Evolutionary conservation across 2,329 filamentous ascomycete species (phyloP).

Genomic region (Leptographium lundbergii): DNA sequence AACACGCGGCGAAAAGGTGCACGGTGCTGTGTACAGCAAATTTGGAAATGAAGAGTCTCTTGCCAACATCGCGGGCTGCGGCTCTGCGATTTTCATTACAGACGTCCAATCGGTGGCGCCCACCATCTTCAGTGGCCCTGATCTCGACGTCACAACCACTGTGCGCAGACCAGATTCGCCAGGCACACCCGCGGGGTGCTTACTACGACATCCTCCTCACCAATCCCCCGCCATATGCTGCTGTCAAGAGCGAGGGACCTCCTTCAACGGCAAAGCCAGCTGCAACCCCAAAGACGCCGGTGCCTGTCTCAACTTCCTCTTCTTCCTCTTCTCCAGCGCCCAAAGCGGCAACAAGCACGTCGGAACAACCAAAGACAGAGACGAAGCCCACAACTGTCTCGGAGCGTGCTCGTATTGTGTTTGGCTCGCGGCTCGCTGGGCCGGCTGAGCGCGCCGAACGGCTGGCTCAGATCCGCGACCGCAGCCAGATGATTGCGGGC

Average conservation of each 20-base stretch:
- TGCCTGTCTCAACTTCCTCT: background rate
- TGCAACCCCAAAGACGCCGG: background rate
- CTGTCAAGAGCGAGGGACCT: constrained; percentile 30
- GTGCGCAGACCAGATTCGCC: constrained; percentile 14
- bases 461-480: constrained; percentile 41
- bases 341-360: background rate
- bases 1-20: background rate
- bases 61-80: background rate
- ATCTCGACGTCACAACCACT: background rate
- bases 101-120: background rate
- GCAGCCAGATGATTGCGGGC: constrained; percentile 58
- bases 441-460: constrained; percentile 56
- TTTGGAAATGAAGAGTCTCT: background rate
- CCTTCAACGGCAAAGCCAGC: constrained; percentile 19
- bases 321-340: constrained; percentile 7
- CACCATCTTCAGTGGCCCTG: background rate
- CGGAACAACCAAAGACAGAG: background rate
- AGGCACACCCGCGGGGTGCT: constrained; percentile 38
- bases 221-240: constrained; percentile 27
- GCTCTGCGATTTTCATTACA: background rate
- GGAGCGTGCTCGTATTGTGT: constrained; percentile 54
- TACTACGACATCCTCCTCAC: constrained; percentile 48
- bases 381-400: constrained; percentile 22
- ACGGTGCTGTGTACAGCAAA: background rate
- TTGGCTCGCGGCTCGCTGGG: constrained; percentile 66